Base-by-base conservation (phyloP, 1,284 basidiomycete genomes). In the Hypsizygus ulmarius region DNA sequence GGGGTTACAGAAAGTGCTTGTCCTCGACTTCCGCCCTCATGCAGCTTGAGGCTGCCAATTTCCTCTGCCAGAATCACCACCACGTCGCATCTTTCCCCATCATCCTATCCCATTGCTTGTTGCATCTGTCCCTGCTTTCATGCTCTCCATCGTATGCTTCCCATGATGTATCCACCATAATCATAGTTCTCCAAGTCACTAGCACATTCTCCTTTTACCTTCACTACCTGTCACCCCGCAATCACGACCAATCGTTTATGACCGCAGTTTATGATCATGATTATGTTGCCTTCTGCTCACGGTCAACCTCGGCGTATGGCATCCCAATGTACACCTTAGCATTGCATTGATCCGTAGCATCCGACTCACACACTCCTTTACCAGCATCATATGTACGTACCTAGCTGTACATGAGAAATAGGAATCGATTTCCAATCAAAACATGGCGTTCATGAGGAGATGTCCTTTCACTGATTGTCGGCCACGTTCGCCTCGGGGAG, bases 211-310 rank as follows among this genome's bases (percentile, higher is more conserved):
- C 3, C 14, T 18, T 25, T 16, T n/a, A 1, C 25, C 34, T 7
- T 11, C 18, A 14, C 5, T 42, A 51, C 30, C 4, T 4, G 7
- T 25, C 21, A 25, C 21, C 21, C 21, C 3, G 7, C 21, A 7
- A 25, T 7, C n/a, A n/a, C n/a, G n/a, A n/a, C n/a, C n/a, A n/a
- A n/a, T n/a, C n/a, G n/a, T n/a, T n/a, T n/a, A n/a, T n/a, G n/a
- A n/a, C n/a, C n/a, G n/a, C n/a, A n/a, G 49, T 41, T 43, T 43
- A 53, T 43, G 52, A 51, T 47, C 12, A 47, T 48, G 45, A 39
- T 8, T 42, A 30, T 27, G 25, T 48, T 43, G 47, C 25, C 33
- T 27, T 16, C 3, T 32, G 30, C 15, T n/a, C 44, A 30, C 27
- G 29, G 32, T 28, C 21, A 25, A 32, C 29, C 21, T 35, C 43